These are phyloP conservation scores for Dysphania ambrosioides DNA, from an alignment of 148 eudicot species.

Conservation along the genomic window DNA sequence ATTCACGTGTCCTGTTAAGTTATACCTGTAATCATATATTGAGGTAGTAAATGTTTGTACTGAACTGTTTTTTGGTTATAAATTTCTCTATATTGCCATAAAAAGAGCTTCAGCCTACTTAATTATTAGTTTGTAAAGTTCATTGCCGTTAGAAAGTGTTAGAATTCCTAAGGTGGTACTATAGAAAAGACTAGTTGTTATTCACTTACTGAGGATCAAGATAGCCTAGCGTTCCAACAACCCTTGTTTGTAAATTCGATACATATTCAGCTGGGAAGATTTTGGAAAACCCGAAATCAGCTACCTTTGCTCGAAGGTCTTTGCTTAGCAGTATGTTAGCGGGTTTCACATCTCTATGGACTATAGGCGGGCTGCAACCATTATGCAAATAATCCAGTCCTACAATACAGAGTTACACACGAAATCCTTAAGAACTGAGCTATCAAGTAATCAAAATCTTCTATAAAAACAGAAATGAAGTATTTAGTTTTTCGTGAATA, in stretches of 20 bases:
- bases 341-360: conserved; percentile 45
- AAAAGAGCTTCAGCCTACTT: not conserved
- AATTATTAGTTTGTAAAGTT: not conserved
- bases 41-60: not conserved
- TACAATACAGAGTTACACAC: conserved; percentile 8
- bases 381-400: conserved; percentile 48
- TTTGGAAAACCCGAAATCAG: conserved; percentile 45
- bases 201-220: conserved; percentile 45
- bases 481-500: not conserved
- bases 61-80: too few species aligned
- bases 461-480: not conserved
- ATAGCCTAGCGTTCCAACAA: conserved; percentile 41
- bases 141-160: not conserved
- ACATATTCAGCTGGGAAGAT: conserved; percentile 28
- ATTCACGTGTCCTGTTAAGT: conserved; percentile 17
- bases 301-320: conserved; percentile 33
- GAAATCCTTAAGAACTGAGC: not conserved
- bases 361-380: conserved; percentile 41
- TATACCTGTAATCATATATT: conserved; percentile 24
- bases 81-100: too few species aligned
- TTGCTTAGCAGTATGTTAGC: conserved; percentile 39
- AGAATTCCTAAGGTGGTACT: not conserved
- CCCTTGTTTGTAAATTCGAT: conserved; percentile 27
- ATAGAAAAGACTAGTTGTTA: not conserved
- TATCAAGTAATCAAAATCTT: not conserved